Evolutionary conservation across 2,329 filamentous ascomycete species (phyloP).

Genomic region (Clarireedia sp.): DNA sequence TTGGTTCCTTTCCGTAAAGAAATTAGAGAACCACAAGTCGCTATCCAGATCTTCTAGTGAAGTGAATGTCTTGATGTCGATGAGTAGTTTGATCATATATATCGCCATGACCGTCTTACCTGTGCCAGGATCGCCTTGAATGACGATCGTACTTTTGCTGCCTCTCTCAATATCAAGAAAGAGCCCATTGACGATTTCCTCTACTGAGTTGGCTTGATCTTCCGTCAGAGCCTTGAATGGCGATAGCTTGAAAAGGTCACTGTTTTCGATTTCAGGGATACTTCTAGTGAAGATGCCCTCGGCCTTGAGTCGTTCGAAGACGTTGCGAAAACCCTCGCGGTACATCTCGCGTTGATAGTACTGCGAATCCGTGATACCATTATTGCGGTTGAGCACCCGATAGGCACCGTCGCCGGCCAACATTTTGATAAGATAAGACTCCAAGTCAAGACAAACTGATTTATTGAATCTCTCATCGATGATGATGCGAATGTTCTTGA

Average conservation of each 20-base stretch:
- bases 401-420: conserved; percentile 12
- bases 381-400: conserved; percentile 14
- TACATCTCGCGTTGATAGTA: conserved; percentile 13
- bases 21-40: conserved; percentile 1
- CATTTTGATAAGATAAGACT: conserved; percentile 15
- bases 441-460: conserved; percentile 13
- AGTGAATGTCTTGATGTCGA: conserved; percentile 12
- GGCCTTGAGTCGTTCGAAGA: conserved; percentile 13
- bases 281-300: conserved; percentile 7
- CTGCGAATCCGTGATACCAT: conserved; percentile 11
- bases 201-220: conserved; percentile 11
- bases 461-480: conserved; percentile 14
- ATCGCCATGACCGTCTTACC: conserved; percentile 13
- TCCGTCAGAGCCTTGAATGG: conserved; percentile 10
- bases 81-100: conserved; percentile 13
- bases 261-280: too few relatives aligned
- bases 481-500: conserved; percentile 12
- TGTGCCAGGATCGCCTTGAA: conserved; percentile 12
- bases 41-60: conserved; percentile 13
- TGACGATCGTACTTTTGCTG: conserved; percentile 8
- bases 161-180: conserved; percentile 11
- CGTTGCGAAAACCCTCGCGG: conserved; percentile 10
- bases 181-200: conserved; percentile 11
- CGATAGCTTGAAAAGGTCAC: too few relatives aligned
- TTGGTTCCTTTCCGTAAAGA: conserved; percentile 3